Base-by-base conservation (phyloP, 305 asterid genomes). In the Fraxinus ornus region DNA sequence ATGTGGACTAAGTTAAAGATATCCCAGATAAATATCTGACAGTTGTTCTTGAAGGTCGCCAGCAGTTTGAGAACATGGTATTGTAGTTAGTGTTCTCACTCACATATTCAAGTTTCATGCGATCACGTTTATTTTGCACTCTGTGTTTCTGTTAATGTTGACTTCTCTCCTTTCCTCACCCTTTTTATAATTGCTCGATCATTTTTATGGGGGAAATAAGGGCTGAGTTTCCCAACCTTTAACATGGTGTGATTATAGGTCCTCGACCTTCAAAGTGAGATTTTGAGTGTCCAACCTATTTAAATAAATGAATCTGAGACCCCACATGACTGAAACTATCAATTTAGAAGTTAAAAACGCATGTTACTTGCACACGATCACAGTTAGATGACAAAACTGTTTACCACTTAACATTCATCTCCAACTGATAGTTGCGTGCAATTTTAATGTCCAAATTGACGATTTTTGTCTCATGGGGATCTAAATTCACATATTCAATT, bases 1-100 rank as follows among this genome's bases (percentile, higher is more conserved):
- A 66, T 21, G 64, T 64, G 71, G 71, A 36, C 39, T 24, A 24
- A 62, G 7, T 78, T 75, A 64, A 36, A 35, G 24, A 66, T 13
- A 41, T 44, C 76, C 44, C 7, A 33, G 78, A 37, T 28, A 80
- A 75, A 36, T 26, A 19, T 37, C 24, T 70, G 52, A 36, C 24
- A 64, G 33, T 62, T 35, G 28, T 49, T 57, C 28, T 28, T 71
- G 7, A 47, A 47, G 57, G 57, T 78, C 33, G 49, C 77, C 32
- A 52, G 83, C 72, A 35, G n/a, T 78, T 77, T 28, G 7, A 76
- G 52, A 73, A 62, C 15, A 19, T 66, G n/a, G 55, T 24, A 30
- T 41, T 7, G 72, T 24, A 7, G 72, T 8, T 64, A 0, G 33
- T 64, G 72, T 3, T 24, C 33, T 26, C 33, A 21, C 72, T 64